Percentiles rank a stretch among this genome's conserved stretches.
These are phyloP conservation scores for Hirsutella minnesotensis DNA, from an alignment of 2,329 filamentous ascomycete species.

Conservation along the genomic window DNA sequence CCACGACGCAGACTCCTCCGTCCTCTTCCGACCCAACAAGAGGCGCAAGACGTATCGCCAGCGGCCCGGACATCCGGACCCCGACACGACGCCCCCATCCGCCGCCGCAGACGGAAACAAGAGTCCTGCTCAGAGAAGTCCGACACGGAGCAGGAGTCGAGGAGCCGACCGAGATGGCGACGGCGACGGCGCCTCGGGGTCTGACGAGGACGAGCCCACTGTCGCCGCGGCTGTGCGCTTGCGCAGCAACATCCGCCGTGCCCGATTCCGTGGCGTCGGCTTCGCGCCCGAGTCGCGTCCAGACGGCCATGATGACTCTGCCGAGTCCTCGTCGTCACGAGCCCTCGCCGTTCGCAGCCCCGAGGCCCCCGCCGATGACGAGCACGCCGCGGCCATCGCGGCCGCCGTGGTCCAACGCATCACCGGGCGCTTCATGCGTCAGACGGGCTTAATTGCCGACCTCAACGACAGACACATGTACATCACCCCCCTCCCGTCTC, in stretches of 20 bases:
- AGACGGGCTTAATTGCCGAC: constrained; percentile 57
- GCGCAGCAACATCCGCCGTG: constrained; percentile 33
- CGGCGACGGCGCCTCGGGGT: too few relatives aligned
- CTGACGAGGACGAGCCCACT: constrained; percentile 15
- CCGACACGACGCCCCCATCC: neutral
- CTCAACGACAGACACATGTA: constrained; percentile 68
- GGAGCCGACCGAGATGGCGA: neutral
- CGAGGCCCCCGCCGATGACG: constrained; percentile 19
- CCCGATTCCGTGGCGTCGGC: constrained; percentile 41
- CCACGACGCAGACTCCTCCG: constrained; percentile 7
- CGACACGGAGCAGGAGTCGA: neutral
- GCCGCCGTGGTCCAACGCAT: constrained; percentile 12
- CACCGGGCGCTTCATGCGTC: constrained; percentile 51
- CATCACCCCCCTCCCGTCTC: constrained; percentile 23
- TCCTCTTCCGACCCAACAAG: constrained; percentile 45
- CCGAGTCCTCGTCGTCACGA: constrained; percentile 1
- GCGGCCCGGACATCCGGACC: neutral
- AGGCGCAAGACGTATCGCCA: constrained; percentile 23
- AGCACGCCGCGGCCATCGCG: constrained; percentile 15
- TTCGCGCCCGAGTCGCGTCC: constrained; percentile 29
- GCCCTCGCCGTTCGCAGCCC: constrained; percentile 21
- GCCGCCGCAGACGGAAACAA: constrained; percentile 9
- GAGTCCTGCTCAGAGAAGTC: neutral
- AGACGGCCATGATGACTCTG: neutral
- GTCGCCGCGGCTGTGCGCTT: neutral